Evolutionary conservation across 495 filamentous ascomycete species (phyloP).

Genomic region (Aspergillus campestris): DNA sequence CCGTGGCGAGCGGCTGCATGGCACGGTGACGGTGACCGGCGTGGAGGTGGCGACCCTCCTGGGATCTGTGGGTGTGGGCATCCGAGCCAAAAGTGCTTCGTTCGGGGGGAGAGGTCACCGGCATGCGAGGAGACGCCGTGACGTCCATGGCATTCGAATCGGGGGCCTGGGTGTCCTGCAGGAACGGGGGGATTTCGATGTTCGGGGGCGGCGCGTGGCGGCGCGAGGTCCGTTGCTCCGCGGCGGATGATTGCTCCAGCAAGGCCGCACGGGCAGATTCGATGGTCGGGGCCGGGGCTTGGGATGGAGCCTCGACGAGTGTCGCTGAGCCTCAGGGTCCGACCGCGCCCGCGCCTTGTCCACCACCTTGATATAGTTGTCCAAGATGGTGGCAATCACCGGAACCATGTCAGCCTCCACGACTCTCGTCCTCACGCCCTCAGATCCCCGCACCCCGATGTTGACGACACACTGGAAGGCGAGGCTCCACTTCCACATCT

Average conservation of each 20-base stretch:
- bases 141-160: slow-evolving; percentile 49
- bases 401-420: slow-evolving; percentile 99
- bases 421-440: slow-evolving; percentile 84
- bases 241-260: slow-evolving; percentile 28
- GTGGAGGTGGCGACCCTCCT: slow-evolving; percentile 49
- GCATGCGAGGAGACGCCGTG: slow-evolving; percentile 58
- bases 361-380: slow-evolving; percentile 95
- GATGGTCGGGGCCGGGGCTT: slow-evolving; percentile 17
- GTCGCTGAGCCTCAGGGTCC: slow-evolving; percentile 57
- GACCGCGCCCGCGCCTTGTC: slow-evolving; percentile 82
- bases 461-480: slow-evolving; percentile 99
- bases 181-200: slow-evolving; percentile 64
- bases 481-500: slow-evolving; percentile 99
- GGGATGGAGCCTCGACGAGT: slow-evolving; percentile 35
- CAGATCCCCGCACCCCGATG: slow-evolving; percentile 92
- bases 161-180: slow-evolving; percentile 36
- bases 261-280: slow-evolving; percentile 25
- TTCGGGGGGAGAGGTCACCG: slow-evolving; percentile 68
- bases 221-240: slow-evolving; percentile 45
- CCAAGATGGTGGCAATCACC: slow-evolving; percentile 96
- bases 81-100: slow-evolving; percentile 56
- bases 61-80: slow-evolving; percentile 37
- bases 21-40: slow-evolving; percentile 41
- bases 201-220: slow-evolving; percentile 62
- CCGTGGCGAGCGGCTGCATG: slow-evolving; percentile 59